Evolutionary conservation across 192 early-diverging fungal species (phyloP).

Genomic region (Phlyctochytrium bullatum): DNA sequence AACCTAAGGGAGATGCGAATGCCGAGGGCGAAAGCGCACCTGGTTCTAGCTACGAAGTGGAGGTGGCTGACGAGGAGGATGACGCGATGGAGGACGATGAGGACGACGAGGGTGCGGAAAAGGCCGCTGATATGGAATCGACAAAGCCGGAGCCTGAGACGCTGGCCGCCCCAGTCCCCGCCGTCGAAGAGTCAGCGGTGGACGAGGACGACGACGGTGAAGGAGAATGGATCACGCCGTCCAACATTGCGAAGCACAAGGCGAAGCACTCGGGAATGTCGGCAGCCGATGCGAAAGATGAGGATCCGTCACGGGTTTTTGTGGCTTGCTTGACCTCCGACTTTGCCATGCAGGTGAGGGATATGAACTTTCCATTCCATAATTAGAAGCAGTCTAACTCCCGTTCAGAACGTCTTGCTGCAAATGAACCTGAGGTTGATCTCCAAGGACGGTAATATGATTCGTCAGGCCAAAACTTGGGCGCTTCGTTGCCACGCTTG

Average conservation of each 20-base stretch:
- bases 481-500: constrained; percentile 94
- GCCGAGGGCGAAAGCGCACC: no score
- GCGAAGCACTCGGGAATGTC: constrained; percentile 25
- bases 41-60: no score
- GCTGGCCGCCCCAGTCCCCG: no score
- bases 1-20: no score
- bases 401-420: constrained; percentile 75
- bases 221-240: constrained; percentile 89
- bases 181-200: not conserved
- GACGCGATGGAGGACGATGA: constrained; percentile 5
- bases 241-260: constrained; percentile 75
- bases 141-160: no score
- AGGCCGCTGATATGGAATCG: no score
- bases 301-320: constrained; percentile 39
- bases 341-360: constrained; percentile 84
- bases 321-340: constrained; percentile 89
- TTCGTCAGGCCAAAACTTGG: constrained; percentile 79
- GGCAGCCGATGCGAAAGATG: constrained; percentile 13
- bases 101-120: constrained; percentile 8
- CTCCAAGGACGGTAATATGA: constrained; percentile 76
- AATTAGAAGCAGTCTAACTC: not conserved
- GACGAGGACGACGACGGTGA: constrained; percentile 44
- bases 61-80: no score
- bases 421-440: constrained; percentile 88
- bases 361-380: not conserved